Percentiles rank a stretch among this genome's conserved stretches.
These are phyloP conservation scores for Camelina laxa DNA, from an alignment of 345 rosid genomes.

Conservation along the genomic window DNA sequence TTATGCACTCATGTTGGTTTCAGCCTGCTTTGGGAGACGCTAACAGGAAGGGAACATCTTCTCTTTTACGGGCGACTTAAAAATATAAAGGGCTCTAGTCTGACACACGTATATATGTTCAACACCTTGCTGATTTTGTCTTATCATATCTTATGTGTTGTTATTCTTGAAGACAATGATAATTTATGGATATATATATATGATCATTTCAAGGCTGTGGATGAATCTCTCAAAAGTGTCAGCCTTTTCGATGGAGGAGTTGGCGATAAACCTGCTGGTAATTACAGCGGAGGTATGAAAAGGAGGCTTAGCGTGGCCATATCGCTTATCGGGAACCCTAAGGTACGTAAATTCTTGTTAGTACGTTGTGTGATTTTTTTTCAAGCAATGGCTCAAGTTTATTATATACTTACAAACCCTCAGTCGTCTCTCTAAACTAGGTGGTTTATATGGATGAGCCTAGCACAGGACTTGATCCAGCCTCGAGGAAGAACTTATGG, in stretches of 20 bases:
- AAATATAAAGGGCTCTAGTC: constrained; percentile 74
- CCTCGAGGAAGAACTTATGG: constrained; percentile 89
- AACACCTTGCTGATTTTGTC: background rate
- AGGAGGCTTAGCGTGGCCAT: constrained; percentile 96
- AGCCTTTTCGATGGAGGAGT: constrained; percentile 82
- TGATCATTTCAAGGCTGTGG: constrained; percentile 68
- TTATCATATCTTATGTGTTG: background rate
- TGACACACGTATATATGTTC: constrained; percentile 55
- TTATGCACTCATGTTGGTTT: constrained; percentile 28
- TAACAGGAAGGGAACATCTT: constrained; percentile 63
- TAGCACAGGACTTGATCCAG: constrained; percentile 96
- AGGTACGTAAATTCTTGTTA: constrained; percentile 46
- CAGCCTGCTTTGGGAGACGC: constrained; percentile 92
- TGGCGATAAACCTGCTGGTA: constrained; percentile 87
- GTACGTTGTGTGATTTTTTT: background rate
- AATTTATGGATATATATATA: constrained; percentile 26
- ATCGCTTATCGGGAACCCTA: constrained; percentile 91
- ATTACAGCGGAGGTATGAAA: constrained; percentile 98
- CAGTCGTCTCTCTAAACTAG: constrained; percentile 42
- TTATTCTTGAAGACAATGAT: constrained; percentile 10
- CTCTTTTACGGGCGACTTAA: constrained; percentile 81
- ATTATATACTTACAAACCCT: too few species aligned
- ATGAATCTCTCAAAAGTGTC: constrained; percentile 78
- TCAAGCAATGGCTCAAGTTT: background rate
- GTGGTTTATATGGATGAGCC: constrained; percentile 98